Evolutionary conservation across 2,329 filamentous ascomycete species (phyloP), one percentile per base, ranked within the genome.

Genomic region (Alternaria tenuissima): DNA sequence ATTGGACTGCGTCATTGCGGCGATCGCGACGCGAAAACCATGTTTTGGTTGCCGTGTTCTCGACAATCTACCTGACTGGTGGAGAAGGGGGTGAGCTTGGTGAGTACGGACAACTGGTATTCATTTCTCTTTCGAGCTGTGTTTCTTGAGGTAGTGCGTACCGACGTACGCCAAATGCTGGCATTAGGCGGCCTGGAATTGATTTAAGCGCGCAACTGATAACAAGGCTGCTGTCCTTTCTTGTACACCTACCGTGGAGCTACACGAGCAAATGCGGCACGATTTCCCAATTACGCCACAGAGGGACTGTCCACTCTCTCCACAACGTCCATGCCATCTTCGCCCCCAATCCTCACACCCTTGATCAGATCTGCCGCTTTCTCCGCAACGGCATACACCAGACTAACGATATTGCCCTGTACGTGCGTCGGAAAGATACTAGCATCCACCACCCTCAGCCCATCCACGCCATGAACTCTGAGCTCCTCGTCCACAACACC

Each of bases 401-500:
- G 62, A 22, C 62, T 57, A 5, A 70, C 44, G 12, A 70, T 62
- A 41, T 74, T 70, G 0, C 65, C 62, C 6, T 61, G 60, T 8
- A 66, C 66, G 42, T 71, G 65, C 4, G 72, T 36, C 9, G 71
- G 65, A 47, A 74, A 63, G 8, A 74, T 57, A 63, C 71, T 72
- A 0, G 72, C 72, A 67, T 76, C 73, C 12, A 69, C 65, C 6
- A 76, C 63, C 11, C 69, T 65, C 26, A 78, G 61, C 26, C 72
- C 73, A 12, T 38, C 52, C 7, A 69, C 71, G 2, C 76, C 76
- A 47, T 78, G 70, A 9, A 78, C 74, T 26, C 54, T 61, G 39
- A 76, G 28, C 34, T 63, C 38, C 4, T 60, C 53, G 47, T 77
- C 73, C 11, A 78, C 74, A 5, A 77, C 75, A 2, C 76, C 76